A percentile compares a stretch with the other conserved stretches of the same genome.
Evolutionary conservation across 2,329 filamentous ascomycete genomes (phyloP).

Genomic region (Colletotrichum ledebouriae): DNA sequence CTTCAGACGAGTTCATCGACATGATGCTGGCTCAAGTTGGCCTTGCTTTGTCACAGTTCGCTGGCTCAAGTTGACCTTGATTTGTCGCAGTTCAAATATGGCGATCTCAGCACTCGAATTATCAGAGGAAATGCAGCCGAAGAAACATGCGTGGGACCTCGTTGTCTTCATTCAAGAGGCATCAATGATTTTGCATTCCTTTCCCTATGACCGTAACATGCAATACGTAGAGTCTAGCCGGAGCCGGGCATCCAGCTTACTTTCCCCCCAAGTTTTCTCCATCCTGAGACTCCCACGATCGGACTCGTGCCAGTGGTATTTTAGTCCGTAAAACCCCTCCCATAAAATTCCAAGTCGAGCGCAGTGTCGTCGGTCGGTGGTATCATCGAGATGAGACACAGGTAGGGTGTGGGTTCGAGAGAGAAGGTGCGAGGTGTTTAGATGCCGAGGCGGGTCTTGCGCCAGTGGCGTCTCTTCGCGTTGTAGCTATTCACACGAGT

Average conservation of each 20-base stretch:
- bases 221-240: conserved; percentile 50
- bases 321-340: conserved; percentile 38
- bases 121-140: not conserved
- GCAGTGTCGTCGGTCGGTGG: conserved; percentile 40
- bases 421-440: conserved; percentile 73
- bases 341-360: conserved; percentile 40
- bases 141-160: conserved; percentile 18
- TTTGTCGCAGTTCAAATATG: no score
- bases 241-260: conserved; percentile 45
- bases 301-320: conserved; percentile 39
- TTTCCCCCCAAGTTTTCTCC: conserved; percentile 42
- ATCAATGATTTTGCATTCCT: conserved; percentile 53
- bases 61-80: no score
- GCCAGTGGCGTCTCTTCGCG: conserved; percentile 99
- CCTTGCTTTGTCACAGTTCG: no score
- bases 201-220: conserved; percentile 65
- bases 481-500: conserved; percentile 82
- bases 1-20: no score
- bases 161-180: conserved; percentile 40
- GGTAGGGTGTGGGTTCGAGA: conserved; percentile 48
- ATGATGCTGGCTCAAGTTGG: no score
- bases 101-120: not conserved
- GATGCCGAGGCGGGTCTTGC: conserved; percentile 99
- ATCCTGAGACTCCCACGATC: conserved; percentile 45
- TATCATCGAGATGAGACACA: conserved; percentile 43